phyloP scores from a whole-genome alignment of 2,329 filamentous ascomycete species.

The Erysiphe pulchra region DNA sequence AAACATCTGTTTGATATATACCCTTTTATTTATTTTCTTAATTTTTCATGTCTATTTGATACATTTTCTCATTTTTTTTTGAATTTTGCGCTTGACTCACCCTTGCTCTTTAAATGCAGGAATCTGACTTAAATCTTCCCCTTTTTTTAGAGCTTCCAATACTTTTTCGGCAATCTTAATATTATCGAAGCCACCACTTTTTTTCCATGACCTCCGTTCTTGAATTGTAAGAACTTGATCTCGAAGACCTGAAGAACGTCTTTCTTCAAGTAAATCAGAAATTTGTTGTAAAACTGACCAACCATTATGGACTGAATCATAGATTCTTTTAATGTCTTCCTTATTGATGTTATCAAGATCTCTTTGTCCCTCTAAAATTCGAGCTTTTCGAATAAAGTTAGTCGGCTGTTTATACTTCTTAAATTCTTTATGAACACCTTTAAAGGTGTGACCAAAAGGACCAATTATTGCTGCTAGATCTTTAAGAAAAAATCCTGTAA shows the following conservation, averaged over 20 bases:
- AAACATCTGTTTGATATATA: too few species aligned
- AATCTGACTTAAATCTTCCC: constrained; percentile 14
- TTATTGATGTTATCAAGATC: constrained; percentile 16
- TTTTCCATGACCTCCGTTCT: constrained; percentile 17
- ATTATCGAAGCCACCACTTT: constrained; percentile 20
- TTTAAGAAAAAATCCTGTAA: constrained; percentile 38
- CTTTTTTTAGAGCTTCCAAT: constrained; percentile 20
- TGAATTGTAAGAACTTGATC: constrained; percentile 14
- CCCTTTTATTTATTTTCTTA: too few species aligned
- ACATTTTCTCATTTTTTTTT: too few species aligned
- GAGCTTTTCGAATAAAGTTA: constrained; percentile 26
- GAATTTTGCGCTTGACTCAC: too few species aligned
- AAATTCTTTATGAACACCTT: constrained; percentile 35
- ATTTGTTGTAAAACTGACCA: constrained; percentile 20
- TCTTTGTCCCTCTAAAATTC: constrained; percentile 30
- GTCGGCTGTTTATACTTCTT: constrained; percentile 26
- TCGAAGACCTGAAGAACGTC: constrained; percentile 8
- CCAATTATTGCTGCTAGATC: constrained; percentile 34
- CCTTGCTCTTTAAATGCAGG: too few species aligned
- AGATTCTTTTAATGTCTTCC: constrained; percentile 11
- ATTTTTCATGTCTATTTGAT: too few species aligned
- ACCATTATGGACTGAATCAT: constrained; percentile 15
- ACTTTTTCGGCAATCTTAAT: constrained; percentile 21
- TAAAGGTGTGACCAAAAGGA: constrained; percentile 34
- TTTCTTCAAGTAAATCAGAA: constrained; percentile 16